Base-by-base conservation (phyloP, 164 flowering plant species). In the Vitis amurensis region DNA sequence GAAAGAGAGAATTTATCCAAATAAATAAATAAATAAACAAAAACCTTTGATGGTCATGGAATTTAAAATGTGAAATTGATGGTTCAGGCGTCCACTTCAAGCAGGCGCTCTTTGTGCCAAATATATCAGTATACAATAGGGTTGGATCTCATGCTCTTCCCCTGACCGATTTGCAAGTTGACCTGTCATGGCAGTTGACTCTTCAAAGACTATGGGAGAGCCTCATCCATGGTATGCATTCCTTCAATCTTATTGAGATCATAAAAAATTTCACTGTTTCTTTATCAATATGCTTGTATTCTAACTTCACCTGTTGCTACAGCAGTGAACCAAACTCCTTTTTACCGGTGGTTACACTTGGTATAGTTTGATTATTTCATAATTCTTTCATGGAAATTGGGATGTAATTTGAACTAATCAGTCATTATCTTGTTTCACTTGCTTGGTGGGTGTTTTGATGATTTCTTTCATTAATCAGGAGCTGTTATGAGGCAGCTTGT, bases 31-130 rank as follows among this genome's bases (percentile, higher is more conserved):
- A 37, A 37, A 37, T 6, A 37, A 37, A 37, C 44, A 37, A 37
- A 37, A 37, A 37, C 44, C 16, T 30, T 19, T 50, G 29, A 69
- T 63, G 8, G 23, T n/a, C 12, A 47, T 30, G 49, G 30, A 49
- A 64, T 13, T 59, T 31, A 61, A 3, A 14, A 48, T 44, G 19
- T 70, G 31, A 37, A 16, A 55, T 59, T 79, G 68, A 63, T 74
- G 63, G 69, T 82, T 68, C 84, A 95, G 99, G 99, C 75, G 87
- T 93, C 49, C 68, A 86, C 79, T 93, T 95, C 81, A 86, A 88
- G 79, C 88, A 87, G 88, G 98, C 98, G 14, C 79, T 95, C 55
- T 95, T 95, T 80, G 97, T 87, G 17, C 98, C 98, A 57, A 91
- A 82, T 72, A 79, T 79, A 62, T 91, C 99, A 1, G 80, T 88